Percentiles rank a stretch among this genome's conserved stretches.
phyloP scores from a whole-genome alignment of 2,329 filamentous ascomycete species.

The Orbilia blumenaviensis region DNA sequence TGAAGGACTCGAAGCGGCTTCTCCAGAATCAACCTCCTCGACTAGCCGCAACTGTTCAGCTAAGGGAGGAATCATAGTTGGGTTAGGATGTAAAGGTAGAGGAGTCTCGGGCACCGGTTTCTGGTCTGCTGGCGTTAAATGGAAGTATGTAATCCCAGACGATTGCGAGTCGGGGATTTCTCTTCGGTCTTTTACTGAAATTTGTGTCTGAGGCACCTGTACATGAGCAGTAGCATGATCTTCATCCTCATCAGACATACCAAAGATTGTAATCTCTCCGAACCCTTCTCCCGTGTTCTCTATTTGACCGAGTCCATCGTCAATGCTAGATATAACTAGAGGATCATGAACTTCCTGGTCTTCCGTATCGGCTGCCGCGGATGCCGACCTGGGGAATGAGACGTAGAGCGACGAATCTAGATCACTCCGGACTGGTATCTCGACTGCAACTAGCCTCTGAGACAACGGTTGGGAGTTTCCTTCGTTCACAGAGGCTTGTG shows the following conservation, averaged over 20 bases:
- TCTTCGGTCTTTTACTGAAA: not conserved
- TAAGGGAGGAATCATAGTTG: not conserved
- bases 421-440: not conserved
- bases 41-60: not conserved
- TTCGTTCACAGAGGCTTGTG: not conserved
- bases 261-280: slow-evolving; percentile 2
- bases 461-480: not conserved
- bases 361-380: not conserved
- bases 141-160: slow-evolving; percentile 11
- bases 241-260: not conserved
- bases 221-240: too few relatives aligned
- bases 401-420: slow-evolving; percentile 11
- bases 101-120: slow-evolving; percentile 38
- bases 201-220: slow-evolving; percentile 38
- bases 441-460: slow-evolving; percentile 16
- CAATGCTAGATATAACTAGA: not conserved
- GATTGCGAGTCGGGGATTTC: slow-evolving; percentile 48
- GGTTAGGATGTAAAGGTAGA: not conserved
- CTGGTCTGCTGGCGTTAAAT: slow-evolving; percentile 4
- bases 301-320: not conserved
- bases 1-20: not conserved
- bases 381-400: not conserved
- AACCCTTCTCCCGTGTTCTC: not conserved
- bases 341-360: not conserved
- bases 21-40: not conserved